Base-by-base conservation (phyloP, 1,139 yeast species). In the Pichia inconspicua region DNA sequence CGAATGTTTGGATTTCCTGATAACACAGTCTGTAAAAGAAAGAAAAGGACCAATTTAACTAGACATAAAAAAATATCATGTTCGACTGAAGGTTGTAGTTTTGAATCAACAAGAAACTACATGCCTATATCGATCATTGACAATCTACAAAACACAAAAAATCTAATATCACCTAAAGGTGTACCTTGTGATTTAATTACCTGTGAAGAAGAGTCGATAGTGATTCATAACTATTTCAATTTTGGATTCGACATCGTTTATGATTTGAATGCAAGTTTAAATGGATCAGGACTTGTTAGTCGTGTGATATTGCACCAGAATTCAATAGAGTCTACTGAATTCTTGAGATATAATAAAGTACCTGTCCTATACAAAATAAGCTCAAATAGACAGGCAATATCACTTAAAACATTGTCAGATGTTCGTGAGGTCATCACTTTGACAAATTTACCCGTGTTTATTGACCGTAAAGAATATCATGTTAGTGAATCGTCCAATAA, bases 1-100 rank as follows among this genome's bases (percentile, higher is more conserved):
- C 63, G 67, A 35, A 57, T 66, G 1, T 61, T 79, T 28, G 84
- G 84, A 0, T 79, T 82, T 1, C 84, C 85, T 0, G 78, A 77
- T 47, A 82, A 75, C 48, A 69, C 67, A 10, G 71, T 77, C 53
- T 65, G 70, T 51, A 77, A 77, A 55, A 27, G 47, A 2, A 71
- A 71, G 36, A 14, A 42, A 2, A 22, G 50, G 5, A 44, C 43
- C 8, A 43, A 47, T 27, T 37, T 40, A 17, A 43, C 45, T 3
- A 47, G 47, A 38, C 32, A 44, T 42, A 47, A 45, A 31, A 50
- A 50, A 15, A 43, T 44, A 19, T 25, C 12, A n/a, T 8, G 12
- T 35, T 8, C 14, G 46, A 80, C 75, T 74, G 1, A 64, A 74
- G 43, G 61, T 70, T 8, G 59, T 64, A 42, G 74, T 73, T 34